Percentiles rank a stretch among this genome's conserved stretches.
phyloP scores from a whole-genome alignment of 2,329 filamentous ascomycete species.

The Escovopsis sp. region DNA sequence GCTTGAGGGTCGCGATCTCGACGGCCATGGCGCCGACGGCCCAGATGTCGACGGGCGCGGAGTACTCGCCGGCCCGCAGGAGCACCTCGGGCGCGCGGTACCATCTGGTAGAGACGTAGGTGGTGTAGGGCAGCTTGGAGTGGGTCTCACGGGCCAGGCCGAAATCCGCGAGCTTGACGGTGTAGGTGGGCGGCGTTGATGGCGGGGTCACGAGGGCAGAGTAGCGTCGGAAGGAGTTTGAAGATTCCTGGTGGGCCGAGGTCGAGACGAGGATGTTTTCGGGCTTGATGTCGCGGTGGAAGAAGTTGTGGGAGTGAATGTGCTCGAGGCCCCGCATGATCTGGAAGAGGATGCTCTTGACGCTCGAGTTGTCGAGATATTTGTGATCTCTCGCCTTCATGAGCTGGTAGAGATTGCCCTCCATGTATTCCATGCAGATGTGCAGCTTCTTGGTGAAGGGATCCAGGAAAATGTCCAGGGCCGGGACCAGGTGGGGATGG shows the following conservation, averaged over 20 bases:
- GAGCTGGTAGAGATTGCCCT: slow-evolving; percentile 93
- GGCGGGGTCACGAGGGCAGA: slow-evolving; percentile 87
- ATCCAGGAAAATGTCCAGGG: slow-evolving; percentile 95
- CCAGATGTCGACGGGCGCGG: slow-evolving; percentile 96
- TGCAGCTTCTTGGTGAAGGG: slow-evolving; percentile 92
- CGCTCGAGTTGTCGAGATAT: slow-evolving; percentile 71
- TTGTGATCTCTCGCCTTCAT: slow-evolving; percentile 99
- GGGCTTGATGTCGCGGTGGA: slow-evolving; percentile 97
- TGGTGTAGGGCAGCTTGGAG: slow-evolving; percentile 91
- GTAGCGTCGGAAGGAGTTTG: slow-evolving; percentile 81
- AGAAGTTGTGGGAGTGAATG: slow-evolving; percentile 93
- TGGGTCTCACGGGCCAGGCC: slow-evolving; percentile 94
- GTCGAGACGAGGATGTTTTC: slow-evolving; percentile 97
- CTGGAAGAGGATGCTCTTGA: slow-evolving; percentile 96
- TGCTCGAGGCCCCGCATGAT: slow-evolving; percentile 94
- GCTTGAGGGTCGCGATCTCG: slow-evolving; percentile 91
- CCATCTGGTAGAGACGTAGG: slow-evolving; percentile 96
- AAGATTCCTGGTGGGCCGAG: slow-evolving; percentile 66
- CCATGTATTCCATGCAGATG: slow-evolving; percentile 99
- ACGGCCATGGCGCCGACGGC: slow-evolving; percentile 97
- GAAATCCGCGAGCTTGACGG: slow-evolving; percentile 97
- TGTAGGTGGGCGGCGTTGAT: slow-evolving; percentile 83
- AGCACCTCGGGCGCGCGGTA: slow-evolving; percentile 94
- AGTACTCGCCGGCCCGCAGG: slow-evolving; percentile 88
- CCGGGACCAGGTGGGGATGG: slow-evolving; percentile 89